Base-by-base conservation (phyloP, 441 rosid species). In the Melastoma candidum region DNA sequence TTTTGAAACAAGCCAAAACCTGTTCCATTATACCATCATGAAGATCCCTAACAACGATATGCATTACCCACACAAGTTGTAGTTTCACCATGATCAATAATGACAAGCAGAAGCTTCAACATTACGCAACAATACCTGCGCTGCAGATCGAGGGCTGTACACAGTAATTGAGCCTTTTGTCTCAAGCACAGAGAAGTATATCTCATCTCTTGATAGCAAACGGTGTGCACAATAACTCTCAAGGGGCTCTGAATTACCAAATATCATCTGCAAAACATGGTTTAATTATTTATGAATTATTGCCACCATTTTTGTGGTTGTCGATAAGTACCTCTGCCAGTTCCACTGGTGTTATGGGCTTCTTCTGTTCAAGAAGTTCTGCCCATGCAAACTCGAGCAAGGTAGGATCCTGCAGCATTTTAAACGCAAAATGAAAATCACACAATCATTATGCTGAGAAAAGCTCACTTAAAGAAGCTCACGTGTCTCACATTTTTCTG, bases 211-310 rank as follows among this genome's bases (percentile, higher is more conserved):
- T 52, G 97, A 83, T 43, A 92, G 73, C 78, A 92, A 74, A 63
- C 81, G 85, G 78, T 92, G 98, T 46, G 97, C 85, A 68, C 98
- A 88, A 47, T 88, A 92, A 81, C 92, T 77, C 72, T 85, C 98
- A 56, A 85, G 85, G 56, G 97, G 82, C 68, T 88, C 97, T 8
- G 70, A 51, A 64, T 79, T 63, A 66, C 98, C 98, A 67, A 80
- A 92, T 61, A 88, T 77, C 71, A 86, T 82, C 98, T 92, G 92
- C 69, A 74, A 52, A 52, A 57, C 58, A 62, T 65, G 64, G 44
- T 47, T 55, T 46, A 61, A 68, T 53, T 58, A 75, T 67, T 61
- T 68, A 81, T 67, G 43, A 52, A 68, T 49, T 8, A 57, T n/a
- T 44, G 36, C 13, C 3, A 2, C 12, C 48, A 48, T 14, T 47